Base-by-base conservation (phyloP, 768 basidiomycete genomes). In the Clathrus columnatus region DNA sequence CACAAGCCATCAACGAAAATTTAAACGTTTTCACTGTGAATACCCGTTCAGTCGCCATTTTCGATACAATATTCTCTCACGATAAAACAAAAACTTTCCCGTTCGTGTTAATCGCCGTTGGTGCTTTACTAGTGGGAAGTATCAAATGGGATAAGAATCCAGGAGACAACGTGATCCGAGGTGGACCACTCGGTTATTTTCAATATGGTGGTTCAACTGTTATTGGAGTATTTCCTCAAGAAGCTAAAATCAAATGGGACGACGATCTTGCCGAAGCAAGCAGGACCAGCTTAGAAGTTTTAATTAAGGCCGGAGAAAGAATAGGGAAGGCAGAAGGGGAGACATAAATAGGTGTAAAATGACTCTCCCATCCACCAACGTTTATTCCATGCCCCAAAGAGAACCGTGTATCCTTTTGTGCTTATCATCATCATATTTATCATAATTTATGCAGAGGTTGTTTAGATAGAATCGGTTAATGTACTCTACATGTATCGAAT, bases 111-210 rank as follows among this genome's bases (percentile, higher is more conserved):
- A 80, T 89, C 6, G 85, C 87, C 7, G 75, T 91, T 54, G 90
- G 89, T 1, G 89, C 89, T 8, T 76, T 91, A 69, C 79, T 92
- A 29, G 89, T 91, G 0, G 89, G 86, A 0, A 80, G 80, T 50
- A 85, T 91, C 62, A 70, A 52, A 1, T 87, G 84, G 84, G 69
- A 69, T 6, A 67, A 61, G 4, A 27, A 55, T 41, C 68, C 71
- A 54, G 74, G 73, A 0, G 71, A 75, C 51, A 69, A 72, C 48
- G 52, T 73, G 7, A 68, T 68, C 0, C 54, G 54, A n/a, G 54
- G 28, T 10, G 54, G 48, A 36, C 27, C 21, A 23, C 20, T 58
- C 32, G 58, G 62, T 4, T 61, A 32, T 30, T 63, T 60, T 47
- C 57, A 67, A 47, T 75, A 73, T 60, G 73, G 73, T 7, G 73